phyloP scores from a whole-genome alignment of 495 filamentous ascomycete species.

The Evernia prunastri region DNA sequence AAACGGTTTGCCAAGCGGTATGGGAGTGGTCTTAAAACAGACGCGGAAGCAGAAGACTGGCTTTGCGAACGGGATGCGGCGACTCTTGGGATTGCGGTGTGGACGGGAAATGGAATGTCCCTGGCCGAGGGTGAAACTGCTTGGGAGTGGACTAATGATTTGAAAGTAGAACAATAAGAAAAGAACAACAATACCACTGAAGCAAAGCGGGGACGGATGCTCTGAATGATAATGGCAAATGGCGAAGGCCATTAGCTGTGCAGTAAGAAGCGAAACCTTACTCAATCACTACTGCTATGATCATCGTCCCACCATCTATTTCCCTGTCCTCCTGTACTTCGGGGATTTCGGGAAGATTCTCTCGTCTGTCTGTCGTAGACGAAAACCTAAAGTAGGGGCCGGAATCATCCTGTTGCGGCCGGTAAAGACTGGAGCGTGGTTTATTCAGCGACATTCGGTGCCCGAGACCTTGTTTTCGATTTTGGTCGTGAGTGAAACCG shows the following conservation, averaged over 20 bases:
- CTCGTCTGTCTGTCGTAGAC: background rate
- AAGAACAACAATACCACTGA: background rate
- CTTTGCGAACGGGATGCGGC: background rate
- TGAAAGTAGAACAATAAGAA: conserved; percentile 1
- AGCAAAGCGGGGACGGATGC: background rate
- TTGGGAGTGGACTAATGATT: background rate
- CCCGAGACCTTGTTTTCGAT: background rate
- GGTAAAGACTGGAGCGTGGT: background rate
- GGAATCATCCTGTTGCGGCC: background rate
- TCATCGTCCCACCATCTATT: background rate
- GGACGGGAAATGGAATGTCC: background rate
- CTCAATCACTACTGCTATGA: background rate
- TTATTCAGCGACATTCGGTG: background rate
- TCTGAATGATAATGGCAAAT: background rate
- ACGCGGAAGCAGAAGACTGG: background rate
- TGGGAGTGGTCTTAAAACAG: background rate
- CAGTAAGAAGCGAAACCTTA: background rate
- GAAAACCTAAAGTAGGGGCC: background rate
- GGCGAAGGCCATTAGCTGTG: background rate
- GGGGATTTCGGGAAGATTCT: background rate
- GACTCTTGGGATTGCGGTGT: background rate
- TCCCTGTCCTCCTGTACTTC: background rate
- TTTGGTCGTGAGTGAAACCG: background rate
- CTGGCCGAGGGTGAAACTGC: background rate
- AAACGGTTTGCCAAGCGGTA: too few species aligned